phyloP scores from a whole-genome alignment of 2,329 filamentous ascomycete genomes.

The Thelonectria rubi region DNA sequence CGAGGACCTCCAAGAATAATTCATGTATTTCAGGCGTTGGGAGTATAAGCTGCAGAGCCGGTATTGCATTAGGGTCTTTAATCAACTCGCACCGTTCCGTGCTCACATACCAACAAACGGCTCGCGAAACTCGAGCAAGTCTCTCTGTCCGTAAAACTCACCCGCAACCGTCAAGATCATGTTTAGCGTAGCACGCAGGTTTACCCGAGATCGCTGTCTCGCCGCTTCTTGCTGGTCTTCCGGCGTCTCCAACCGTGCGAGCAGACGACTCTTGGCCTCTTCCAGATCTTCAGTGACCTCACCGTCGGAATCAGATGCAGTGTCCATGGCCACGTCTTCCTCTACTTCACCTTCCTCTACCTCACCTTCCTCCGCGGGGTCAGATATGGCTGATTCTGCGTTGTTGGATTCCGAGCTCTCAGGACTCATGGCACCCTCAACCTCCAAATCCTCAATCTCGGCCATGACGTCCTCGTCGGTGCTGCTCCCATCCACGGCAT shows the following conservation, averaged over 20 bases:
- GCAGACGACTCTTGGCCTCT: conserved; percentile 58
- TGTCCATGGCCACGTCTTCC: conserved; percentile 55
- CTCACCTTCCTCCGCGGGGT: conserved; percentile 38
- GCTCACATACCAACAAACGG: conserved; percentile 62
- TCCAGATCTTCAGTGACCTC: conserved; percentile 53
- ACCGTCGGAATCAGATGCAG: conserved; percentile 48
- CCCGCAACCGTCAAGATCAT: conserved; percentile 91
- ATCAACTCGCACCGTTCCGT: too few species aligned
- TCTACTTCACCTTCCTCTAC: conserved; percentile 38
- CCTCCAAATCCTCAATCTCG: conserved; percentile 45
- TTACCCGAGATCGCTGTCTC: conserved; percentile 53
- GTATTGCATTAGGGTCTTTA: conserved; percentile 16
- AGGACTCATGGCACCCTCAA: conserved; percentile 40
- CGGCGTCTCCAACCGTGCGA: conserved; percentile 53
- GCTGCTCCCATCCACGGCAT: conserved; percentile 58
- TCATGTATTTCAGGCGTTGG: conserved; percentile 31
- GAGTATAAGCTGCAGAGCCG: conserved; percentile 34
- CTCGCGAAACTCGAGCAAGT: conserved; percentile 80
- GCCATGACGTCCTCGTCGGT: conserved; percentile 50
- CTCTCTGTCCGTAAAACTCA: conserved; percentile 89
- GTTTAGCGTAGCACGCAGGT: conserved; percentile 78
- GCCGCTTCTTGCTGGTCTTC: conserved; percentile 41
- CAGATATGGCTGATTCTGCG: background rate
- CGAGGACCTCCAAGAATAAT: conserved; percentile 31
- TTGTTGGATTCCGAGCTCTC: conserved; percentile 32